Percentiles rank a stretch among this genome's conserved stretches.
phyloP scores from a whole-genome alignment of 768 basidiomycete species.

The Boletus speciosus region DNA sequence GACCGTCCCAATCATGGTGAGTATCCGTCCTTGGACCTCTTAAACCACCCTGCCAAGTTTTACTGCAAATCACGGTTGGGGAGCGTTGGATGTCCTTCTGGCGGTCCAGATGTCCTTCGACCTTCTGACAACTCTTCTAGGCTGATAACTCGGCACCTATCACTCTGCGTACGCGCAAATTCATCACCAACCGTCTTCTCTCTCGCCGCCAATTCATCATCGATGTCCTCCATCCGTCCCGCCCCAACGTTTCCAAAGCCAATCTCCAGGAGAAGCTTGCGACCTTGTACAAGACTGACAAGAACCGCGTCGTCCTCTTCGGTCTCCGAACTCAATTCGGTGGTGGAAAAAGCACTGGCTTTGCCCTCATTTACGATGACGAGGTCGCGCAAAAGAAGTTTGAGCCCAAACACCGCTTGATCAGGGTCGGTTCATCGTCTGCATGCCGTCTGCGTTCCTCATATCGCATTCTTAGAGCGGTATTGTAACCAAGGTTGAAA shows the following conservation, averaged over 20 bases:
- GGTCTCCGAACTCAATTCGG: slow-evolving; percentile 96
- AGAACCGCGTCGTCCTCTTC: slow-evolving; percentile 87
- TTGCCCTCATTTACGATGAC: slow-evolving; percentile 96
- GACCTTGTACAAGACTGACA: slow-evolving; percentile 87
- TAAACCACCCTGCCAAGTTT: background rate
- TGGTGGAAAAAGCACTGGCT: slow-evolving; percentile 96
- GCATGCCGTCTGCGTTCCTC: background rate
- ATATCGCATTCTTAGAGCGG: slow-evolving; percentile 49
- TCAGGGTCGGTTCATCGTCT: slow-evolving; percentile 64
- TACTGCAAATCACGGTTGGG: slow-evolving; percentile 5
- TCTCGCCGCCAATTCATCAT: slow-evolving; percentile 95
- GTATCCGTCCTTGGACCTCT: slow-evolving; percentile 16
- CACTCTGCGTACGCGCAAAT: slow-evolving; percentile 97
- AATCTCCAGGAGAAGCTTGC: slow-evolving; percentile 94
- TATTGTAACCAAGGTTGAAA: slow-evolving; percentile 73
- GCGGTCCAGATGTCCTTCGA: slow-evolving; percentile 20
- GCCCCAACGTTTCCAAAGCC: slow-evolving; percentile 87
- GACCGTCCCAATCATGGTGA: slow-evolving; percentile 35
- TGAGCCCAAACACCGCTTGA: slow-evolving; percentile 92
- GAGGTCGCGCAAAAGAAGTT: slow-evolving; percentile 95
- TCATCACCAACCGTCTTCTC: slow-evolving; percentile 97
- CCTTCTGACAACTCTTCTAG: slow-evolving; percentile 37
- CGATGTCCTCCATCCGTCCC: slow-evolving; percentile 93
- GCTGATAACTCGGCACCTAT: slow-evolving; percentile 80
- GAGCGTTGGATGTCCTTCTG: slow-evolving; percentile 26